Percentiles rank a stretch among this genome's conserved stretches.
Evolutionary conservation across 2,329 filamentous ascomycete species (phyloP).

Genomic region (Paraconiothyrium sp.): DNA sequence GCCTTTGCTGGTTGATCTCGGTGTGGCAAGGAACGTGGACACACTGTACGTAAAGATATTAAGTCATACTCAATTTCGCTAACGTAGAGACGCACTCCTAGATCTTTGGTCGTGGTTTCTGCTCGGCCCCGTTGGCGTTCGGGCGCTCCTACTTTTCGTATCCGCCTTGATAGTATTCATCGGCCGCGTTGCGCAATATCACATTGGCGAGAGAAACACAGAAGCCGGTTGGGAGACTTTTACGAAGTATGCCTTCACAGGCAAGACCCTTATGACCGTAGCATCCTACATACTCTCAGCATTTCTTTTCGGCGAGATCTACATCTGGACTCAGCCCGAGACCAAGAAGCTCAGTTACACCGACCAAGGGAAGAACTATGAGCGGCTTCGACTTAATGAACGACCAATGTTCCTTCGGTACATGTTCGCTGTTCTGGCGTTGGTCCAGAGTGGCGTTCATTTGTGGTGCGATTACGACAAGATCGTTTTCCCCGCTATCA

Average conservation of each 20-base stretch:
- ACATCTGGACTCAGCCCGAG: conserved; percentile 74
- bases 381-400: conserved; percentile 84
- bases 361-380: conserved; percentile 70
- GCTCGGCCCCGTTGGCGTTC: conserved; percentile 76
- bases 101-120: conserved; percentile 90
- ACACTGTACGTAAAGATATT: conserved; percentile 61
- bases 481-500: conserved; percentile 60
- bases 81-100: conserved; percentile 48
- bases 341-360: conserved; percentile 75
- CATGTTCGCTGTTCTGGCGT: conserved; percentile 73
- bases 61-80: conserved; percentile 21
- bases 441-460: conserved; percentile 75
- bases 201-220: conserved; percentile 70
- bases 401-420: conserved; percentile 81
- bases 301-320: conserved; percentile 81
- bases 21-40: conserved; percentile 74
- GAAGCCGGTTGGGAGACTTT: conserved; percentile 74
- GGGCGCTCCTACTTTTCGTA: conserved; percentile 78
- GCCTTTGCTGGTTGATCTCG: conserved; percentile 77
- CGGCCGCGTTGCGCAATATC: conserved; percentile 84
- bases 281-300: conserved; percentile 82
- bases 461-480: conserved; percentile 78
- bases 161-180: conserved; percentile 81
- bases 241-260: conserved; percentile 63
- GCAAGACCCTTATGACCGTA: conserved; percentile 73